Evolutionary conservation across 345 rosid species (phyloP), one percentile per base, ranked within the genome.

Genomic region (Heritiera littoralis): DNA sequence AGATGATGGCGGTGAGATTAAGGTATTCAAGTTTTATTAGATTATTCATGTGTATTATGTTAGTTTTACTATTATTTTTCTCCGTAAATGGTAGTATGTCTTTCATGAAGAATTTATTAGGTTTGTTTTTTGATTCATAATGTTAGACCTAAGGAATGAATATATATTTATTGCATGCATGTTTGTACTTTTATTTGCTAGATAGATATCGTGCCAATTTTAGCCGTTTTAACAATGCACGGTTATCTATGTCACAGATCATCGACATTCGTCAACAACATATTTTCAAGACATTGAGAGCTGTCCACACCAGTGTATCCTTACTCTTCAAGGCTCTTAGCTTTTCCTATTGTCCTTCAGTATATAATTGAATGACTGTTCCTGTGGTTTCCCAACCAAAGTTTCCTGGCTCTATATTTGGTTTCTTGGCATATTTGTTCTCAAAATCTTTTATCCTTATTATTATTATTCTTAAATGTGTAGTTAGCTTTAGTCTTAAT

Each of bases 231-330:
- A 58, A 10, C 32, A 30, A 35, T 17, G 68, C 12, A 72, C 71
- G 49, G 80, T 79, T 28, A 70, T 78, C 59, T 79, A 23, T 75
- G 43, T 80, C 60, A 40, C 93, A 95, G 99, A 95, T 95, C 72
- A 85, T 93, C 71, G 99, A 91, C 79, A 82, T 90, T 83, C 87
- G 79, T 76, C 97, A 87, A 82, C 87, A 86, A 76, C 81, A 94
- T 63, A 89, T 91, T 66, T 93, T 89, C 61, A 95, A 95, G 83
- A 91, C 98, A 28, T 81, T 95, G 80, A 90, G 98, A 88, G 85
- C 88, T 80, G 98, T 94, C 72, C 98, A 95, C 84, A 72, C 93
- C 74, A 92, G 97, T 65, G 98, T 92, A 95, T 93, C 94, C 98
- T 90, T 87, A 28, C 40, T 56, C 59, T 32, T 77, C n/a, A 63